Evolutionary conservation across 768 basidiomycete species (phyloP), one percentile per base, ranked within the genome.

Genomic region (Amanita jacksonii): DNA sequence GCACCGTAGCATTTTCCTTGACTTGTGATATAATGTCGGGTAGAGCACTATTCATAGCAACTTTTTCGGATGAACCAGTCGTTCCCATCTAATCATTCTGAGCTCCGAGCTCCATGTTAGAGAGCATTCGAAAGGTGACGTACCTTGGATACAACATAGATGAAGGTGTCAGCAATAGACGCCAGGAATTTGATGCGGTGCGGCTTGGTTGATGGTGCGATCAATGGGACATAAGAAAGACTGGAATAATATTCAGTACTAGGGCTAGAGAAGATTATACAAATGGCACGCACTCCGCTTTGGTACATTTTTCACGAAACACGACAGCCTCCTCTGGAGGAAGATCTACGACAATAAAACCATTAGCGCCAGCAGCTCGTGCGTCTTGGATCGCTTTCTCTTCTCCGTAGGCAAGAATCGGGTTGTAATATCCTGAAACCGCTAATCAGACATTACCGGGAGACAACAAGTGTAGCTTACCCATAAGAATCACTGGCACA

Each of bases 391-490:
- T 91, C 4, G 94, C 85, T 59, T 79, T 85, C 48, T 94, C 88
- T 65, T 99, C 96, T 2, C 92, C 92, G 54, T 97, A 94, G 0
- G 93, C 89, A 33, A 98, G 72, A 27, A 98, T 62, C 10, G 96
- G 94, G 59, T 99, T 99, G 64, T 96, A 98, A 66, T 99, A 99
- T 25, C 94, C 94, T 98, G 51, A n/a, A n/a, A n/a, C n/a, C n/a
- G 4, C 22, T 25, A 32, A 33, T 31, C 30, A 48, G 38, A 51
- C 6, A 48, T 37, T 47, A 43, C 45, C 24, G 45, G 28, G 13
- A n/a, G n/a, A n/a, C n/a, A 25, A 18, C 9, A 18, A 33, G 12
- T 30, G 38, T 16, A 27, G 23, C 70, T 41, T 46, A 89, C 92
- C 93, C 93, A 97, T 97, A 35, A 97, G 72, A n/a, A 98, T 61